Percentiles rank a stretch among this genome's conserved stretches.
These are phyloP conservation scores for Erythrobasidium yunnanense DNA, from an alignment of 768 basidiomycete species.

Conservation along the genomic window DNA sequence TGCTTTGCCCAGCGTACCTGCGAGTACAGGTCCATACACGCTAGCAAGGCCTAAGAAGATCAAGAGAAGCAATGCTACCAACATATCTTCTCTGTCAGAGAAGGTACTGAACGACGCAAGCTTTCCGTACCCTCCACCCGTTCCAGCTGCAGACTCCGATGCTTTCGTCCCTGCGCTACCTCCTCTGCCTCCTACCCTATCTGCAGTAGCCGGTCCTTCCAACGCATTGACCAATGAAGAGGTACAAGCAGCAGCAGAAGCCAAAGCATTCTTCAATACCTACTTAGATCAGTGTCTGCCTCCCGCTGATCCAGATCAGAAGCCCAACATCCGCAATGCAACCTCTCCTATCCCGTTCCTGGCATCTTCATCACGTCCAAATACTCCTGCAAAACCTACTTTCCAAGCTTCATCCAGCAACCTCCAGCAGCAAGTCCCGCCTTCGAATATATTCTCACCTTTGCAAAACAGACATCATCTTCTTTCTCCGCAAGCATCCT, in stretches of 20 bases:
- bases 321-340: not conserved
- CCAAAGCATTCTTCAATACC: constrained; percentile 1
- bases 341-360: not conserved
- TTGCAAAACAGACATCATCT: not conserved
- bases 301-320: not conserved
- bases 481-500: not conserved
- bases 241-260: not conserved
- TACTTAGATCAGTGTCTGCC: not conserved
- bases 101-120: not conserved
- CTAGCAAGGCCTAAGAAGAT: too few species aligned
- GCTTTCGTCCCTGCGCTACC: not conserved
- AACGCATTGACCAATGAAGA: not conserved
- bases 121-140: not conserved
- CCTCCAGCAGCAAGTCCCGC: too few species aligned
- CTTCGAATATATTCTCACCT: too few species aligned
- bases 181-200: not conserved
- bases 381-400: not conserved
- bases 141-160: too few species aligned
- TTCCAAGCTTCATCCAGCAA: too few species aligned
- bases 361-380: not conserved
- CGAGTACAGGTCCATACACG: too few species aligned
- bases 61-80: too few species aligned
- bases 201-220: not conserved
- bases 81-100: not conserved
- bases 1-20: too few species aligned